These are phyloP conservation scores for Pascua guehoae DNA, from an alignment of 1,284 basidiomycete species.

Conservation along the genomic window DNA sequence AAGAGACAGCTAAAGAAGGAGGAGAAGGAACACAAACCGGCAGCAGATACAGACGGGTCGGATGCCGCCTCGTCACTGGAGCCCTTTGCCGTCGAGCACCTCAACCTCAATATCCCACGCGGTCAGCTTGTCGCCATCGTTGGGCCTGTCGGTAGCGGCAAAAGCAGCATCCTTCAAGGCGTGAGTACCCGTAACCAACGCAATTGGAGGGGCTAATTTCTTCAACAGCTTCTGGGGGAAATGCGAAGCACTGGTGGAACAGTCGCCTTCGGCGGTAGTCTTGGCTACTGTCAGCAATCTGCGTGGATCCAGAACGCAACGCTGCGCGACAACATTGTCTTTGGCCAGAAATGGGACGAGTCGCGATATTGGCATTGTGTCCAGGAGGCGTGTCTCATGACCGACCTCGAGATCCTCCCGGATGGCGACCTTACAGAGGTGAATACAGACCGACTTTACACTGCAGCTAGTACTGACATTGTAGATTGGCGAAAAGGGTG, in stretches of 20 bases:
- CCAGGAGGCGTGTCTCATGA: slow-evolving; percentile 60
- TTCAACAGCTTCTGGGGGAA: slow-evolving; percentile 58
- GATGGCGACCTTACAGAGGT: slow-evolving; percentile 68
- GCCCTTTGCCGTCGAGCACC: slow-evolving; percentile 57
- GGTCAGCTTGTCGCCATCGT: slow-evolving; percentile 64
- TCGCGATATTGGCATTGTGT: slow-evolving; percentile 65
- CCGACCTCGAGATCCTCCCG: slow-evolving; percentile 67
- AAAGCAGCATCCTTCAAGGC: slow-evolving; percentile 67
- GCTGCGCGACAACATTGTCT: slow-evolving; percentile 57
- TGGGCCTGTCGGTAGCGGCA: slow-evolving; percentile 57
- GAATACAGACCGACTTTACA: slow-evolving; percentile 17
- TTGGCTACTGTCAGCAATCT: slow-evolving; percentile 70
- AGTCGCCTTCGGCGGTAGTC: slow-evolving; percentile 63
- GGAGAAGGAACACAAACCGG: neutral
- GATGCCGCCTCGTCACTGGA: slow-evolving; percentile 8
- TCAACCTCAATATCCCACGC: slow-evolving; percentile 58
- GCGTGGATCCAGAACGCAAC: slow-evolving; percentile 87
- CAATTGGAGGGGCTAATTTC: neutral
- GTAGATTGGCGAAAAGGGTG: slow-evolving; percentile 52
- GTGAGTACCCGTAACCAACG: neutral
- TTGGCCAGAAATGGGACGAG: slow-evolving; percentile 66
- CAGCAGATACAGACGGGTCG: neutral
- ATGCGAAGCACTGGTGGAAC: slow-evolving; percentile 60
- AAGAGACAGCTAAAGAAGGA: neutral
- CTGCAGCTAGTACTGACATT: slow-evolving; percentile 59